These are phyloP conservation scores for Apostasia ramifera DNA, from an alignment of 106 monocot genomes.

Conservation along the genomic window DNA sequence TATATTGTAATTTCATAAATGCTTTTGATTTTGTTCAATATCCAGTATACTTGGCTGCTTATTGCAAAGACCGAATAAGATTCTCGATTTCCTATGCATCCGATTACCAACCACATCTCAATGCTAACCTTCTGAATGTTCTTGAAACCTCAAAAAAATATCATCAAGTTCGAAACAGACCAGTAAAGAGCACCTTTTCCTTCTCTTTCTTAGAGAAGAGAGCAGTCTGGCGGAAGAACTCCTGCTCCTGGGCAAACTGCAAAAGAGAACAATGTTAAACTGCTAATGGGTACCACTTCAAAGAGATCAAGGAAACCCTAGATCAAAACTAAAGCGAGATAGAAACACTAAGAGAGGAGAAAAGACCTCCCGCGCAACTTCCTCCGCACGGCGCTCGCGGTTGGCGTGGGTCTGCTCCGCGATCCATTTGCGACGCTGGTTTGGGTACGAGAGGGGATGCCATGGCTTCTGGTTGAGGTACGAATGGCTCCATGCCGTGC, in stretches of 20 bases:
- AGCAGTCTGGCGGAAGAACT: conserved; percentile 91
- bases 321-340: background rate
- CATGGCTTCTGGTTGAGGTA: conserved; percentile 98
- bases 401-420: conserved; percentile 89
- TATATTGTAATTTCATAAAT: too few relatives aligned
- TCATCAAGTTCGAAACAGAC: too few relatives aligned
- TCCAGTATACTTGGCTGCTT: too few relatives aligned
- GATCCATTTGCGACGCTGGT: conserved; percentile 98
- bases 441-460: conserved; percentile 98
- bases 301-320: background rate
- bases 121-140: too few relatives aligned
- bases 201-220: conserved; percentile 89
- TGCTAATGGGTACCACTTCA: background rate
- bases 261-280: background rate
- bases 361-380: conserved; percentile 60
- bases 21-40: too few relatives aligned
- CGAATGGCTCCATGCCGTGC: conserved; percentile 96
- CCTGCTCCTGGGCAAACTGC: conserved; percentile 97
- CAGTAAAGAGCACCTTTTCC: conserved; percentile 60
- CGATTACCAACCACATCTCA: too few relatives aligned
- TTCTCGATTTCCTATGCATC: too few relatives aligned
- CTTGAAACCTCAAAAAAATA: too few relatives aligned
- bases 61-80: too few relatives aligned
- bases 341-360: background rate
- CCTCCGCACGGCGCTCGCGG: conserved; percentile 49